These are phyloP conservation scores for Colletotrichum sp. DNA, from an alignment of 2,329 filamentous ascomycete species.

Conservation along the genomic window DNA sequence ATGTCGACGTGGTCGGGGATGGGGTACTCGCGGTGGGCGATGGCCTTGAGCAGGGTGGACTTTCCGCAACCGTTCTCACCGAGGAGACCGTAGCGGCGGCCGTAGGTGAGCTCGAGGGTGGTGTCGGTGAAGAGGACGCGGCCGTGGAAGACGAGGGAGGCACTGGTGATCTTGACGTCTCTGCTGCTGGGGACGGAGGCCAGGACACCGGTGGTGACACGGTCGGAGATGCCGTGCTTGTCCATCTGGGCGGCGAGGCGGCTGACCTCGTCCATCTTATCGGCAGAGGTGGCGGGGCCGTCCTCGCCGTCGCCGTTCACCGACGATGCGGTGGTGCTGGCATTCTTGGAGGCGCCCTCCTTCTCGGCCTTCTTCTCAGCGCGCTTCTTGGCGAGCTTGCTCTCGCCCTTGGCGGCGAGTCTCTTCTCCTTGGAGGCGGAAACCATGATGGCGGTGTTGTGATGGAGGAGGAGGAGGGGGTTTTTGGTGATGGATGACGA, in stretches of 20 bases:
- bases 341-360: constrained; percentile 67
- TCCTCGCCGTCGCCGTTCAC: constrained; percentile 76
- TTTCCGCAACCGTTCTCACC: constrained; percentile 99
- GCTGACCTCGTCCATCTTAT: constrained; percentile 81
- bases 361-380: constrained; percentile 53
- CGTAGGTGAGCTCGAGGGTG: constrained; percentile 90
- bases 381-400: constrained; percentile 51
- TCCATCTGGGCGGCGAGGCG: constrained; percentile 93
- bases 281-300: constrained; percentile 71
- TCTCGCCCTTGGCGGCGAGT: constrained; percentile 74
- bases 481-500: not conserved
- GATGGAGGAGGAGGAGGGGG: not conserved
- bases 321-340: constrained; percentile 58
- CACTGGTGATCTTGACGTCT: constrained; percentile 96
- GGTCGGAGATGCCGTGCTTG: constrained; percentile 93
- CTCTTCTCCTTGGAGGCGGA: constrained; percentile 75
- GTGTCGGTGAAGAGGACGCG: constrained; percentile 94
- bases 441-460: constrained; percentile 53
- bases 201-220: constrained; percentile 96
- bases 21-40: constrained; percentile 91
- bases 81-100: constrained; percentile 90
- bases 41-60: constrained; percentile 95
- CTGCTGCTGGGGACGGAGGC: constrained; percentile 83
- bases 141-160: constrained; percentile 96
- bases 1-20: constrained; percentile 97